A percentile compares a stretch with the other conserved stretches of the same genome.
Evolutionary conservation across 2,329 filamentous ascomycete species (phyloP).

Genomic region (Keithomyces neogunnii): DNA sequence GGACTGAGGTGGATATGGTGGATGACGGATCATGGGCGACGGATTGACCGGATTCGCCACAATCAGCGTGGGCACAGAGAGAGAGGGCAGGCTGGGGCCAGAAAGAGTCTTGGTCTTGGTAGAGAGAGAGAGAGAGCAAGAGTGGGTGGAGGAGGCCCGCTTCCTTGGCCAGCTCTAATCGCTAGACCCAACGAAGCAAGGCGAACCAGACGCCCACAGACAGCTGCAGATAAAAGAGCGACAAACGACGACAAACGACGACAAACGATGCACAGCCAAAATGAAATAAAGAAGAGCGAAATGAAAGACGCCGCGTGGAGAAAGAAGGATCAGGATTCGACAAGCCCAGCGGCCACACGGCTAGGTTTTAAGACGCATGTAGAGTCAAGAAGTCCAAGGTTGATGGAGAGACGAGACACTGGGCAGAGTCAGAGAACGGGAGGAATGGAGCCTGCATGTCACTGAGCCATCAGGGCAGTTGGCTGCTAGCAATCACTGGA

Average conservation of each 20-base stretch:
- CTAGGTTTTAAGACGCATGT: not conserved
- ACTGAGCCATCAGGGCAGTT: not conserved
- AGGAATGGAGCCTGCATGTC: not conserved
- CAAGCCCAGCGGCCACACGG: not conserved
- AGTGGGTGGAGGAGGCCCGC: not conserved
- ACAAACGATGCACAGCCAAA: too few species aligned
- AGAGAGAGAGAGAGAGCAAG: too few species aligned
- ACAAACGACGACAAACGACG: too few species aligned
- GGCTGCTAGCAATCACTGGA: too few species aligned
- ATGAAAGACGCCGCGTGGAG: not conserved
- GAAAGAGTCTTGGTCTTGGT: too few species aligned
- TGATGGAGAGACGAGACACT: conserved; percentile 14
- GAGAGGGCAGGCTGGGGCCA: not conserved
- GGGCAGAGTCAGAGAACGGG: not conserved
- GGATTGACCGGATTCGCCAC: conserved; percentile 6
- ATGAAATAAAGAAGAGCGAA: not conserved
- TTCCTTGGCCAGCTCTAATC: too few species aligned
- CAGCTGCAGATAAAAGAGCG: too few species aligned
- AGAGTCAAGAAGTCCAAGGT: not conserved
- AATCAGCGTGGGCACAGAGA: not conserved
- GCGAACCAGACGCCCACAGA: too few species aligned
- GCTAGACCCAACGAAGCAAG: too few species aligned
- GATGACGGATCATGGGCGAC: conserved; percentile 1
- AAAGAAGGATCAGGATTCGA: conserved; percentile 1
- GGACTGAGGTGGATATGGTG: not conserved